These are phyloP conservation scores for Sphagnum fallax DNA, from an alignment of 228 moss, liverwort and hornwort species.

Conservation along the genomic window DNA sequence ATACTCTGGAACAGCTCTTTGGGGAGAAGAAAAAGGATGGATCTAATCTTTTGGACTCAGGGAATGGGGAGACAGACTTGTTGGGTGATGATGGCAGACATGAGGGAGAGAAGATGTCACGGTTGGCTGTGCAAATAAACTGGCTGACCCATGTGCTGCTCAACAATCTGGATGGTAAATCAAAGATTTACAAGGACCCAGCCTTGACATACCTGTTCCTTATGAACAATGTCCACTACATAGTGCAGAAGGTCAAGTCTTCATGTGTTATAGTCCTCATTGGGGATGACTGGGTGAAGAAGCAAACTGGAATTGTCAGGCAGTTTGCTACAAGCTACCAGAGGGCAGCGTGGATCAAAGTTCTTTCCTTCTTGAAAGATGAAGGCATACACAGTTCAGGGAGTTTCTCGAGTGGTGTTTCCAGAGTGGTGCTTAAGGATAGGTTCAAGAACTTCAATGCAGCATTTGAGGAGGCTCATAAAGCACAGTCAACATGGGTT, in stretches of 20 bases:
- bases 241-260: conserved; percentile 90
- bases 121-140: conserved; percentile 82
- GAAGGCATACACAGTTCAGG: conserved; percentile 93
- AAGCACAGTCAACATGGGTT: conserved; percentile 92
- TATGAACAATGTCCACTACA: conserved; percentile 99
- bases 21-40: conserved; percentile 65
- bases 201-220: conserved; percentile 88
- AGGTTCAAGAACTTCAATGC: conserved; percentile 97
- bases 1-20: conserved; percentile 87
- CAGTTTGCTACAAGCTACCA: conserved; percentile 94
- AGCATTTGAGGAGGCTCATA: conserved; percentile 93
- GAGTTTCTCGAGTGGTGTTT: conserved; percentile 88
- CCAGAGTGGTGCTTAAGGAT: conserved; percentile 88
- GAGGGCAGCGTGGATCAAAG: conserved; percentile 87
- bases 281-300: conserved; percentile 95
- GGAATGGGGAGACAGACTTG: conserved; percentile 17
- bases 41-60: conserved; percentile 30
- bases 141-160: conserved; percentile 82
- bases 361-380: conserved; percentile 78
- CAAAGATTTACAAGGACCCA: conserved; percentile 89
- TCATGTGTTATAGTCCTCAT: conserved; percentile 75
- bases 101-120: conserved; percentile 59
- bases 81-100: conserved; percentile 47
- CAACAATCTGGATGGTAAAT: conserved; percentile 91
- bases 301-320: conserved; percentile 78